Base-by-base conservation (phyloP, 2,329 filamentous ascomycete genomes). In the Trichoderma koningiopsis region DNA sequence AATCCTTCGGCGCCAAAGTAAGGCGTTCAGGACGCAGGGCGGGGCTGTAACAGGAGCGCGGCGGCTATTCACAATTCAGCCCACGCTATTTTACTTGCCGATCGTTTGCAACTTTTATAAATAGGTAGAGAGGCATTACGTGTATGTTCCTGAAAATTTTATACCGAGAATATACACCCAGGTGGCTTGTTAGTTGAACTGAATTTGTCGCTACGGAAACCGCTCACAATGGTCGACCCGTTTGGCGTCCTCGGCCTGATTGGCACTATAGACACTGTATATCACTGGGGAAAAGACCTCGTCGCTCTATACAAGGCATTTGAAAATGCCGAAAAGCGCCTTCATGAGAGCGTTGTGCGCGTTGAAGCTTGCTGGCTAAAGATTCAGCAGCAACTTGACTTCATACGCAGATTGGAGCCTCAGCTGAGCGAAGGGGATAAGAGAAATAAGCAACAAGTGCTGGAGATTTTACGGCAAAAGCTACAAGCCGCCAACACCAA, bases 321-420 rank as follows among this genome's bases (percentile, higher is more conserved):
- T 58, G 27, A 56, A n/a, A 29, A 61, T 24, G 66, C 66, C 27
- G 66, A 72, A 16, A 33, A 19, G 22, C 53, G 37, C n/a, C 67
- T 73, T 10, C 49, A 37, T 19, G 71, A 73, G 66, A 67, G 70
- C n/a, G 68, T 70, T 6, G 57, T 73, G 14, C 69, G 73, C 2
- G 57, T 74, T 29, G 73, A 74, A 35, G 69, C 71, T 57, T 70
- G 71, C 43, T 74, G 72, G 72, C 24, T 71, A 14, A 70, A 70
- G n/a, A 65, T 72, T 33, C 56, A 58, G 4, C 55, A 69, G n/a
- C 73, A 75, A 61, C 69, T 75, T 7, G 61, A 72, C 13, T 69
- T 75, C 29, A 55, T 71, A 33, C 60, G 69, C 53, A 49, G 67
- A 16, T 52, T 74, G 40, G 68, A 72, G 4, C 53, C 64, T 13